Conservation (phyloP, 345 rosid genomes). For the Cardiospermum halicacabum region DNA sequence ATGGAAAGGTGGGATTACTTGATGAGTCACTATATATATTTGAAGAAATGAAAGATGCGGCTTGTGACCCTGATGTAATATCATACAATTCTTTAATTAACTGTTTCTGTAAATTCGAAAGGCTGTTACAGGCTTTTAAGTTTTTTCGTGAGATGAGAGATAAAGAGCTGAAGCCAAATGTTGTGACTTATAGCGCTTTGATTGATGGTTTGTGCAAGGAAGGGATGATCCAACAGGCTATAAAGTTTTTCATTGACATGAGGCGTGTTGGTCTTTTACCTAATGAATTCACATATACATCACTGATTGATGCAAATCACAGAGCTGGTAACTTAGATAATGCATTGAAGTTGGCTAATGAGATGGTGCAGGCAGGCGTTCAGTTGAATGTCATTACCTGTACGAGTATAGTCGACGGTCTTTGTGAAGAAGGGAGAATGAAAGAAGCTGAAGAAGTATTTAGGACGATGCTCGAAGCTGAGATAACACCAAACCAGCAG, state of each 20-base stretch:
- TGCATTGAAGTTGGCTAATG: slow-evolving; percentile 55
- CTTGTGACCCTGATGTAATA: slow-evolving; percentile 51
- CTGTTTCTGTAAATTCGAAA: slow-evolving; percentile 50
- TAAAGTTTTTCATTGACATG: slow-evolving; percentile 63
- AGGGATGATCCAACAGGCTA: slow-evolving; percentile 59
- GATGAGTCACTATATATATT: slow-evolving; percentile 38
- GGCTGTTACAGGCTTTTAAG: slow-evolving; percentile 38
- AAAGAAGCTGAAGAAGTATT: slow-evolving; percentile 56
- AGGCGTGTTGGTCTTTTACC: slow-evolving; percentile 56
- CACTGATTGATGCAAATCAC: slow-evolving; percentile 61
- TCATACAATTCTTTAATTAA: slow-evolving; percentile 61
- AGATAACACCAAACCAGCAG: slow-evolving; percentile 45
- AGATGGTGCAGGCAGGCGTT: slow-evolving; percentile 46
- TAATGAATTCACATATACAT: slow-evolving; percentile 67
- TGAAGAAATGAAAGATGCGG: slow-evolving; percentile 54
- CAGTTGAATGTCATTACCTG: slow-evolving; percentile 54
- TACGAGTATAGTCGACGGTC: slow-evolving; percentile 51
- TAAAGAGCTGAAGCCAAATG: slow-evolving; percentile 49
- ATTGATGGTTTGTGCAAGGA: slow-evolving; percentile 70
- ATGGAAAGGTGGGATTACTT: slow-evolving; percentile 50
- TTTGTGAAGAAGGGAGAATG: slow-evolving; percentile 48
- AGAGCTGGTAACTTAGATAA: slow-evolving; percentile 44
- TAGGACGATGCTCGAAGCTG: slow-evolving; percentile 36
- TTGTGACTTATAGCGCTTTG: slow-evolving; percentile 59
- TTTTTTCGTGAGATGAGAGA: slow-evolving; percentile 52